A percentile compares a stretch with the other conserved stretches of the same genome.
These are phyloP conservation scores for Trichophyton rubrum DNA, from an alignment of 2,329 filamentous ascomycete genomes.

Conservation along the genomic window DNA sequence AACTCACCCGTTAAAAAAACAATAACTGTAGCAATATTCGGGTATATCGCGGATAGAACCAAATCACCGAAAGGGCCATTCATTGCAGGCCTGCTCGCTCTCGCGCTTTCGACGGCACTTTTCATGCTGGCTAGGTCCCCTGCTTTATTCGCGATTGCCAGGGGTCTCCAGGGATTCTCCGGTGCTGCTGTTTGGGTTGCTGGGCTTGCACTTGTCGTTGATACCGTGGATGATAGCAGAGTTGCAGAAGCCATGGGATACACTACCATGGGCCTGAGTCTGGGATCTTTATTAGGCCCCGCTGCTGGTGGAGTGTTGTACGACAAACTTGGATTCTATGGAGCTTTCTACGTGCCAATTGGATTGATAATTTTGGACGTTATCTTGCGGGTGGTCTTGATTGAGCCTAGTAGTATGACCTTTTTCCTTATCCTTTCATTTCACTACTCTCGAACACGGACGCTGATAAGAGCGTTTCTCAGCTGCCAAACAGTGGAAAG, in stretches of 20 bases:
- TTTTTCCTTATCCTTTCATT: not conserved
- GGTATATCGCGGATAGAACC: constrained; percentile 43
- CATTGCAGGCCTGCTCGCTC: constrained; percentile 41
- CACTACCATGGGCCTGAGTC: constrained; percentile 43
- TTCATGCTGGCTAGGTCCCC: constrained; percentile 41
- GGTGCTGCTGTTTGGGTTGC: constrained; percentile 49
- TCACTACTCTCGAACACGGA: not conserved
- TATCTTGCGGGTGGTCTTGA: constrained; percentile 44
- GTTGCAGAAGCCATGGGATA: constrained; percentile 51
- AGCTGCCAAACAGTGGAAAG: not conserved
- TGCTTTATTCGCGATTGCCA: constrained; percentile 38
- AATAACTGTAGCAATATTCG: constrained; percentile 19
- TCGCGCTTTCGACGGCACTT: constrained; percentile 44
- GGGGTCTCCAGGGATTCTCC: constrained; percentile 46
- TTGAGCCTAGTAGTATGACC: constrained; percentile 18
- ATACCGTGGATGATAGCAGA: constrained; percentile 45
- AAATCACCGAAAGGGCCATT: constrained; percentile 46
- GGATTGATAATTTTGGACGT: constrained; percentile 47
- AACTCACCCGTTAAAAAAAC: not conserved
- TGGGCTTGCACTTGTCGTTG: constrained; percentile 46
- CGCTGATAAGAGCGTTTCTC: not conserved
- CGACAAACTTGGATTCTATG: constrained; percentile 44
- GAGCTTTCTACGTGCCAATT: constrained; percentile 47
- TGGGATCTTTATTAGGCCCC: constrained; percentile 46
- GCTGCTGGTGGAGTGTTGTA: constrained; percentile 50